phyloP scores from a whole-genome alignment of 2,329 filamentous ascomycete species.

The Sclerotinia glacialis region DNA sequence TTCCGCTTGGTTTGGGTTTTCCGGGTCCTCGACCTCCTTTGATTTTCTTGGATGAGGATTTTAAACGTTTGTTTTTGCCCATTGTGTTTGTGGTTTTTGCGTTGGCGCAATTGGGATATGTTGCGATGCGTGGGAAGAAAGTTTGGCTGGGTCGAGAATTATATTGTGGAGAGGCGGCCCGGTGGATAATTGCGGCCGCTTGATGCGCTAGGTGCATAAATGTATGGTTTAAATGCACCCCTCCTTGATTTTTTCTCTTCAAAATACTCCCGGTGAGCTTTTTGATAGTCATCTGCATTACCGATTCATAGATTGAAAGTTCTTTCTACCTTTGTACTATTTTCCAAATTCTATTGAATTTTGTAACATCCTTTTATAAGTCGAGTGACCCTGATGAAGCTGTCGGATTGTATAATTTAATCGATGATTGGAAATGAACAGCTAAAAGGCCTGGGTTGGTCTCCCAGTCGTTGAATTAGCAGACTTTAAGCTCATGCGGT shows the following conservation, averaged over 20 bases:
- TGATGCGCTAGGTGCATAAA: neutral
- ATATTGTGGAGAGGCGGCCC: neutral
- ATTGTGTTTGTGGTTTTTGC: neutral
- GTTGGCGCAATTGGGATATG: neutral
- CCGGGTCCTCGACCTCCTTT: slow-evolving; percentile 3
- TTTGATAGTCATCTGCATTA: too few relatives aligned
- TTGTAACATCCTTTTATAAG: too few relatives aligned
- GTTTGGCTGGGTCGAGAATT: neutral
- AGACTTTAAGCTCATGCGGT: too few relatives aligned
- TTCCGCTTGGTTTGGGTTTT: neutral
- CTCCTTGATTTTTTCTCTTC: too few relatives aligned
- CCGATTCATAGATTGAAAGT: too few relatives aligned
- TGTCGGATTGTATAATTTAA: too few relatives aligned
- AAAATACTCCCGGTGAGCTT: neutral
- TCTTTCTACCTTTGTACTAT: too few relatives aligned
- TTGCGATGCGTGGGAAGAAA: neutral
- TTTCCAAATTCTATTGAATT: too few relatives aligned
- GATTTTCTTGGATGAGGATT: slow-evolving; percentile 11
- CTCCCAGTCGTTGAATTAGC: too few relatives aligned
- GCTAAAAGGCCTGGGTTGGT: too few relatives aligned
- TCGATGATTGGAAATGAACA: too few relatives aligned
- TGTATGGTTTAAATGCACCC: neutral
- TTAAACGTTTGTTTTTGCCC: slow-evolving; percentile 4
- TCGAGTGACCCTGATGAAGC: too few relatives aligned
- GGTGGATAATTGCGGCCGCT: neutral